Percentiles rank a stretch among this genome's conserved stretches.
phyloP scores from a whole-genome alignment of 73 alveolate genomes.

The Tetrahymena malaccensis region DNA sequence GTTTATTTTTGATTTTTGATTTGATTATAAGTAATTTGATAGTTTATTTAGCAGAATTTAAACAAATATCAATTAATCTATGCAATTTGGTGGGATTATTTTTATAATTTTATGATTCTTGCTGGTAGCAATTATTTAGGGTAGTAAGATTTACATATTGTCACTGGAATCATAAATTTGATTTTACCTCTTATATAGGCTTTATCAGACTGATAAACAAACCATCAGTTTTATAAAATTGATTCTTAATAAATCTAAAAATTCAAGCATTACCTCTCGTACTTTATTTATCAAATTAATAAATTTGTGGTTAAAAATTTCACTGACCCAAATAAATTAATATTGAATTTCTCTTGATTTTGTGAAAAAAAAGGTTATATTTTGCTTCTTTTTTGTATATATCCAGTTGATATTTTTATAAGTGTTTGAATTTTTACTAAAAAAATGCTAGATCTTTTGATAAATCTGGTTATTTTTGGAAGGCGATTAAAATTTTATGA shows the following conservation, averaged over 20 bases:
- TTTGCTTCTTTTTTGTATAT: not conserved
- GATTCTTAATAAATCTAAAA: not conserved
- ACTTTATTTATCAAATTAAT: not conserved
- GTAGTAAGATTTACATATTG: not conserved
- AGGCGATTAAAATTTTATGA: not conserved
- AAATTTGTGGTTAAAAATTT: not conserved
- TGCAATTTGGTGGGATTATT: not conserved
- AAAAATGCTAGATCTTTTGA: not conserved
- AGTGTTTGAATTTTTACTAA: not conserved
- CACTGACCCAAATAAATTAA: not conserved
- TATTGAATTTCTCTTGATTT: not conserved
- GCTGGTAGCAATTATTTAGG: not conserved
- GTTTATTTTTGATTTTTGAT: not conserved
- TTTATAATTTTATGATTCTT: not conserved
- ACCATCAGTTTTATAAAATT: not conserved
- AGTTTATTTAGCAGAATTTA: not conserved
- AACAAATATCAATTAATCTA: not conserved
- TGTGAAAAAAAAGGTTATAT: not conserved
- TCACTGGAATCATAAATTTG: not conserved
- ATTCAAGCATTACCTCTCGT: not conserved
- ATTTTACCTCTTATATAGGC: not conserved
- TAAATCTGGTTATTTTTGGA: not conserved
- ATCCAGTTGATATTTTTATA: not conserved
- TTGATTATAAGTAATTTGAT: not conserved
- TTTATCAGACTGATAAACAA: not conserved